Conservation (phyloP, 73 alveolate species). For the Paramecium sonneborni region DNA sequence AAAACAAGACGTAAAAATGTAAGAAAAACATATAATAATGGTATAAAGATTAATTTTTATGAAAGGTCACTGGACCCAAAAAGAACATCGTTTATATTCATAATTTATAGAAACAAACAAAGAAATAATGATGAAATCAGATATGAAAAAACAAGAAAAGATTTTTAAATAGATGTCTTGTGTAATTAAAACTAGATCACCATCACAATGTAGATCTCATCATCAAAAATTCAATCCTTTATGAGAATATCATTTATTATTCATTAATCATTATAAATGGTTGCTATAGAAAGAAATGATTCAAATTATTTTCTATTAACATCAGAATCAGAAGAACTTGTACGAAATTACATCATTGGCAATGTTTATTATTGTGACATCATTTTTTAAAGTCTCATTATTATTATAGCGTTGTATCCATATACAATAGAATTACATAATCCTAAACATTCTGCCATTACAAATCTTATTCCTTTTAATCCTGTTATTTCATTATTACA, state of each 20-base stretch:
- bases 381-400: neutral
- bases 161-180: slow-evolving; percentile 36
- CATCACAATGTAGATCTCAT: slow-evolving; percentile 40
- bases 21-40: slow-evolving; percentile 25
- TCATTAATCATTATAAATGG: slow-evolving; percentile 7
- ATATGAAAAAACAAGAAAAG: slow-evolving; percentile 17
- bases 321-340: neutral
- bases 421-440: slow-evolving; percentile 2
- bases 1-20: slow-evolving; percentile 11
- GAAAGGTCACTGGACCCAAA: slow-evolving; percentile 38
- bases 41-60: neutral
- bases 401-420: neutral
- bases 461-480: neutral
- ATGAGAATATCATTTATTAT: neutral
- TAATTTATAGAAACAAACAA: neutral
- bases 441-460: slow-evolving; percentile 29
- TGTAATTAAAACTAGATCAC: neutral
- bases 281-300: slow-evolving; percentile 31
- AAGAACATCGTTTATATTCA: slow-evolving; percentile 28
- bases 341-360: neutral
- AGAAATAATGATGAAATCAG: slow-evolving; percentile 37
- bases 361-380: neutral
- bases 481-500: neutral
- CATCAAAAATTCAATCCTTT: slow-evolving; percentile 41
- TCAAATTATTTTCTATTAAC: slow-evolving; percentile 21